Base-by-base conservation (phyloP, 257 asterid species). In the Eustoma russellianum region DNA sequence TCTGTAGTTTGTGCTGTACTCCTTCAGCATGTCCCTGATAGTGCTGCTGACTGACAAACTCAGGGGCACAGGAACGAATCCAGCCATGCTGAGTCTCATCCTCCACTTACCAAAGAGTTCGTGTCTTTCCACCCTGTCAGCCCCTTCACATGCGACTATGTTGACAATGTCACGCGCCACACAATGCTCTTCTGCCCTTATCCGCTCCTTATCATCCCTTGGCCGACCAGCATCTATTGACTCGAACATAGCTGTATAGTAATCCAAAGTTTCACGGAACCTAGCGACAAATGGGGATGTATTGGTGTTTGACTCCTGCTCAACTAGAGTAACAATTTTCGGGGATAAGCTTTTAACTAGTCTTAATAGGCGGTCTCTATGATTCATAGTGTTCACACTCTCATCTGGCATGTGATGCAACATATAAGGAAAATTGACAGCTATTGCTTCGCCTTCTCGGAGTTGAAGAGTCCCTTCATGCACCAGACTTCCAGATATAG, bases 401-500 rank as follows among this genome's bases (percentile, higher is more conserved):
- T 90, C 95, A 15, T 90, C 97, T 2, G 97, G 97, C 88, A 90
- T 78, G 85, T 86, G 97, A 69, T 90, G 97, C 63, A 90, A 64
- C 56, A 86, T 65, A 70, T 72, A 90, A 11, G 97, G 96, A 13
- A 86, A 90, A 56, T 86, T 86, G 47, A 90, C 94, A 0, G 94
- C 94, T 65, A 90, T 45, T 48, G 96, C 96, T 71, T 90, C 97
- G 6, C 94, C 97, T 0, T 43, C 65, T 8, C 60, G 77, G n/a
- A 86, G 51, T 28, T 48, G 28, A 6, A 90, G 85, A 65, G 74
- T 71, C 72, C 81, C 82, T 1, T 68, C 67, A 10, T 73, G 72
- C 41, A 90, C 91, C 61, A 79, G 85, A 46, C 72, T 66, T 7
- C 94, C 96, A 0, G 93, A 78, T 71, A 90, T 79, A 5, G 80